Evolutionary conservation across 306 rosid genomes (phyloP).

Genomic region (Bauhinia variegata): DNA sequence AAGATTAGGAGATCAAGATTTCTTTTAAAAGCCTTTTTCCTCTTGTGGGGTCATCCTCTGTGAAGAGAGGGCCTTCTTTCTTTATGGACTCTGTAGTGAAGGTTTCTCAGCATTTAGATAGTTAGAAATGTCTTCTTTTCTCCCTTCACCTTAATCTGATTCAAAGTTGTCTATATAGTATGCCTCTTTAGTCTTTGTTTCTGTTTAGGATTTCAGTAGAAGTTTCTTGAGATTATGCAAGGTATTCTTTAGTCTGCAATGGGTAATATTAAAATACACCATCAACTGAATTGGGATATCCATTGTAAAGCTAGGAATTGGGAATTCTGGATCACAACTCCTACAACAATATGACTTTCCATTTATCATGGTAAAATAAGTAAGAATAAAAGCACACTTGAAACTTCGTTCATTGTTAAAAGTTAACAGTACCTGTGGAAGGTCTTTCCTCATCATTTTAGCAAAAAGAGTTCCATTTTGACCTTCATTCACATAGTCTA

Average conservation of each 20-base stretch:
- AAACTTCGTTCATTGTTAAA: slow-evolving; percentile 17
- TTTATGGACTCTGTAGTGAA: too few relatives aligned
- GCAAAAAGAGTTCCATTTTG: too few relatives aligned
- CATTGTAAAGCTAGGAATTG: slow-evolving; percentile 15
- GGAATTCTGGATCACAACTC: neutral
- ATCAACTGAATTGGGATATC: slow-evolving; percentile 4
- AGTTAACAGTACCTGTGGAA: slow-evolving; percentile 74
- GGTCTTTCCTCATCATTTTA: too few relatives aligned
- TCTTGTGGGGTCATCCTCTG: too few relatives aligned
- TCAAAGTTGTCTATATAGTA: neutral
- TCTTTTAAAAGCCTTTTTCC: too few relatives aligned
- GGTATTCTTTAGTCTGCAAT: slow-evolving; percentile 16
- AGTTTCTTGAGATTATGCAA: neutral
- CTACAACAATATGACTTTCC: slow-evolving; percentile 8
- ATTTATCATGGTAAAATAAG: slow-evolving; percentile 10
- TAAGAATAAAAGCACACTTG: slow-evolving; percentile 11
- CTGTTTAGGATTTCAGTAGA: slow-evolving; percentile 5
- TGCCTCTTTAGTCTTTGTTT: neutral
- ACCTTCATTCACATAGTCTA: too few relatives aligned
- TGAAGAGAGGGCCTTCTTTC: too few relatives aligned
- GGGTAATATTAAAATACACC: neutral
- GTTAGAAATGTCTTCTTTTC: too few relatives aligned
- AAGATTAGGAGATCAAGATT: too few relatives aligned
- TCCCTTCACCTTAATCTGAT: too few relatives aligned
- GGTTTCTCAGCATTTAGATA: too few relatives aligned